These are phyloP conservation scores for Pichia deserticola DNA, from an alignment of 805 yeast species.

Conservation along the genomic window DNA sequence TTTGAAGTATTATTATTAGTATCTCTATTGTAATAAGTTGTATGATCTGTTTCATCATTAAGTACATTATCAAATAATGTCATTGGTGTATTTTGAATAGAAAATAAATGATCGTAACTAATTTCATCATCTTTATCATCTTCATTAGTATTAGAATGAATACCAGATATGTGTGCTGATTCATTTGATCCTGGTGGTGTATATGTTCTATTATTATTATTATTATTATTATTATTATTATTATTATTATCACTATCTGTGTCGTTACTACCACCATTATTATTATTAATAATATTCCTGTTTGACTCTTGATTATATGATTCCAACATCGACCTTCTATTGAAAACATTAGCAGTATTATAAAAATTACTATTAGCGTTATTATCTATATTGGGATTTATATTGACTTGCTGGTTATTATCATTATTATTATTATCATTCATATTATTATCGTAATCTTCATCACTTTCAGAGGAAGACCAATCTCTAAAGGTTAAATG, in stretches of 20 bases:
- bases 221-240: background rate
- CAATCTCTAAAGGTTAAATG: slow-evolving; percentile 1
- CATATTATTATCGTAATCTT: background rate
- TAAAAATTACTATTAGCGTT: no score
- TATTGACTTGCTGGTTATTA: background rate
- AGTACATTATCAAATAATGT: background rate
- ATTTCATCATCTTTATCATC: background rate
- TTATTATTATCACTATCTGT: background rate
- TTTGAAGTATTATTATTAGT: background rate
- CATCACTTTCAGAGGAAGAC: slow-evolving; percentile 2
- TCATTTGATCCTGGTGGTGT: background rate
- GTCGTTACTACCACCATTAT: background rate
- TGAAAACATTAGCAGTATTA: background rate
- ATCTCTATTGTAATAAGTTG: background rate
- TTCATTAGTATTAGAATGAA: background rate
- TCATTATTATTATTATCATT: background rate
- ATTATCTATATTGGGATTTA: background rate
- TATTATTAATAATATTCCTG: background rate
- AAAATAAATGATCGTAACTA: background rate
- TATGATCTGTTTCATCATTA: background rate
- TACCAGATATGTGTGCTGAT: no score
- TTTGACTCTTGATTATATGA: background rate
- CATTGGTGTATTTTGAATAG: background rate
- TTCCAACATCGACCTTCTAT: background rate
- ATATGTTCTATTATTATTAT: background rate